phyloP scores from a whole-genome alignment of 129 eudicot genomes.

The Flaveria trinervia region DNA sequence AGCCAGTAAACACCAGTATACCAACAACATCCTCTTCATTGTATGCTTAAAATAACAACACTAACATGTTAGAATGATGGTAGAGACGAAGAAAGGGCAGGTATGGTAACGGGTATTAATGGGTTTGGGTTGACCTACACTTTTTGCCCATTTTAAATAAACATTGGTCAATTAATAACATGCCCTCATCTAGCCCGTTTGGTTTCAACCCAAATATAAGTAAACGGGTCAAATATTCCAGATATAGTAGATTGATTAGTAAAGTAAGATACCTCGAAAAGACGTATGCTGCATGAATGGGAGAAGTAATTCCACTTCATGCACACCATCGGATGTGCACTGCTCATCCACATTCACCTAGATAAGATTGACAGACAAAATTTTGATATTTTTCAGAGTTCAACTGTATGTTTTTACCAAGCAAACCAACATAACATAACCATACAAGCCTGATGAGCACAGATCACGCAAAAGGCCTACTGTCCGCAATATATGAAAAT shows the following conservation, averaged over 20 bases:
- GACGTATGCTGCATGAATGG: slow-evolving; percentile 62
- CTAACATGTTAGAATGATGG: slow-evolving; percentile 10
- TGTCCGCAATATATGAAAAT: background rate
- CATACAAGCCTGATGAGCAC: slow-evolving; percentile 1
- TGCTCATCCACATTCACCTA: slow-evolving; percentile 65
- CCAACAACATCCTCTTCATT: slow-evolving; percentile 62
- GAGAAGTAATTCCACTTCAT: slow-evolving; percentile 76
- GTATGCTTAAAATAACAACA: slow-evolving; percentile 49
- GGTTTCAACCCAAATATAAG: background rate
- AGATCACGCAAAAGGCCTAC: background rate
- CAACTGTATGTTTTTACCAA: slow-evolving; percentile 1
- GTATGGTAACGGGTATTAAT: background rate
- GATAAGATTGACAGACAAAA: slow-evolving; percentile 19
- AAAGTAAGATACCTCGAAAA: slow-evolving; percentile 54
- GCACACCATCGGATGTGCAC: slow-evolving; percentile 45
- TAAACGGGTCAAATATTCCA: background rate
- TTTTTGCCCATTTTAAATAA: background rate
- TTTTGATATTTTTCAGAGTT: background rate
- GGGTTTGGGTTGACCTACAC: slow-evolving; percentile 9
- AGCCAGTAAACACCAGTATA: slow-evolving; percentile 57
- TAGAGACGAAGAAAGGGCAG: background rate
- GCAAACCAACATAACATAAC: background rate
- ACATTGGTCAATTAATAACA: background rate
- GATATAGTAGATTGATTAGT: slow-evolving; percentile 1
- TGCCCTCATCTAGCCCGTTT: background rate